Evolutionary conservation across 306 rosid genomes (phyloP).

Genomic region (Alnus rubra): DNA sequence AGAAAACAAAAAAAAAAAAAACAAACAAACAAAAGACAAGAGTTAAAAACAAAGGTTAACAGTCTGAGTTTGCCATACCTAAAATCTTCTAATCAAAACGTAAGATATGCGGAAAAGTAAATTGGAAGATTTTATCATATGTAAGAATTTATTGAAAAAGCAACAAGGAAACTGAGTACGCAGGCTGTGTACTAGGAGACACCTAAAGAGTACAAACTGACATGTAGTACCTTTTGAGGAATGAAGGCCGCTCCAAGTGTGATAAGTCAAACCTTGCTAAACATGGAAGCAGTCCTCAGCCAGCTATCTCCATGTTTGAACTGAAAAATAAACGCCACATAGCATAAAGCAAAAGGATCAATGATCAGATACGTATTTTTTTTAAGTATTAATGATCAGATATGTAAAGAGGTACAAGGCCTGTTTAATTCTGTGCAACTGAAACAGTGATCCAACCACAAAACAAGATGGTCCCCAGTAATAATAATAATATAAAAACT

Average conservation of each 20-base stretch:
- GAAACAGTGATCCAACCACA: background rate
- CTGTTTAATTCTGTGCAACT: background rate
- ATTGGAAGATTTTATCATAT: background rate
- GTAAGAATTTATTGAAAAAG: background rate
- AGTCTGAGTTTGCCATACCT: background rate
- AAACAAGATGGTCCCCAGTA: background rate
- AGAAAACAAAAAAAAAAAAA: background rate
- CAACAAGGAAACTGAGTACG: background rate
- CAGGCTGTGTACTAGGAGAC: background rate
- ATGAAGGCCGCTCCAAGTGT: background rate
- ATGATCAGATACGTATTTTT: background rate
- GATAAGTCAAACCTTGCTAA: background rate
- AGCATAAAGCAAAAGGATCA: background rate
- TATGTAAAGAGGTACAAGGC: background rate
- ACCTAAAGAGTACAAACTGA: background rate
- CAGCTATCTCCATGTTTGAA: background rate
- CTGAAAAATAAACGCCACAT: background rate
- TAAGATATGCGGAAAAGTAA: background rate
- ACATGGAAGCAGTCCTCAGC: background rate
- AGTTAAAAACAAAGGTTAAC: too few species aligned
- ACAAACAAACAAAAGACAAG: too few species aligned
- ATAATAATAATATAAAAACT: background rate
- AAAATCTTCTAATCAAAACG: background rate
- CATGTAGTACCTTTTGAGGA: background rate
- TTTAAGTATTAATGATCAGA: background rate